Percentiles rank a stretch among this genome's conserved stretches.
phyloP scores from a whole-genome alignment of 2,329 filamentous ascomycete genomes.

The Lachnellula subtilissima region DNA sequence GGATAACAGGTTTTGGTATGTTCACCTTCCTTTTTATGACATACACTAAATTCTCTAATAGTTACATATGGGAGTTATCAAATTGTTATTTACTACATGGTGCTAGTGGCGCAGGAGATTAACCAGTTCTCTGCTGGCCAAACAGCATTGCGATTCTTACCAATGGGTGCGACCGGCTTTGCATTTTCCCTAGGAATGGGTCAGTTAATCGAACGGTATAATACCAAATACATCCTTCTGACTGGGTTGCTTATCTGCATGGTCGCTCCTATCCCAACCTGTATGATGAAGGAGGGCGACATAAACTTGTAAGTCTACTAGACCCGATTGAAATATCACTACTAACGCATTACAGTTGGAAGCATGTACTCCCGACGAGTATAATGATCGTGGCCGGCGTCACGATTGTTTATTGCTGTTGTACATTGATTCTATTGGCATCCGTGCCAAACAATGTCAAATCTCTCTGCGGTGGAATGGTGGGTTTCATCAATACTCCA shows the following conservation, averaged over 20 bases:
- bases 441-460: conserved; percentile 39
- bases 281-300: no score
- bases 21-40: conserved; percentile 22
- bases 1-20: conserved; percentile 21
- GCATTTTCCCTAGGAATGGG: conserved; percentile 34
- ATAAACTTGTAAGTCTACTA: no score
- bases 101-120: conserved; percentile 37
- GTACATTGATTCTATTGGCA: conserved; percentile 37
- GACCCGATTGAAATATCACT: no score
- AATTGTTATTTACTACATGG: conserved; percentile 40
- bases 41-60: conserved; percentile 35
- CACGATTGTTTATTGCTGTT: conserved; percentile 38
- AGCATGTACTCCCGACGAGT: conserved; percentile 24
- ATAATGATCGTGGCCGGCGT: conserved; percentile 38
- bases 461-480: conserved; percentile 36
- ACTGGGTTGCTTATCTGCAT: no score
- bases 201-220: conserved; percentile 27
- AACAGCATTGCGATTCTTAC: conserved; percentile 38
- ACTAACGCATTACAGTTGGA: no score
- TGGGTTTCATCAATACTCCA: no score
- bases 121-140: conserved; percentile 35
- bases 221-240: no score
- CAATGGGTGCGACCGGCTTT: conserved; percentile 38
- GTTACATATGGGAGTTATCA: conserved; percentile 40
- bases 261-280: no score